Evolutionary conservation across 805 yeast species (phyloP).

Genomic region (Nakazawaea anatomiae): DNA sequence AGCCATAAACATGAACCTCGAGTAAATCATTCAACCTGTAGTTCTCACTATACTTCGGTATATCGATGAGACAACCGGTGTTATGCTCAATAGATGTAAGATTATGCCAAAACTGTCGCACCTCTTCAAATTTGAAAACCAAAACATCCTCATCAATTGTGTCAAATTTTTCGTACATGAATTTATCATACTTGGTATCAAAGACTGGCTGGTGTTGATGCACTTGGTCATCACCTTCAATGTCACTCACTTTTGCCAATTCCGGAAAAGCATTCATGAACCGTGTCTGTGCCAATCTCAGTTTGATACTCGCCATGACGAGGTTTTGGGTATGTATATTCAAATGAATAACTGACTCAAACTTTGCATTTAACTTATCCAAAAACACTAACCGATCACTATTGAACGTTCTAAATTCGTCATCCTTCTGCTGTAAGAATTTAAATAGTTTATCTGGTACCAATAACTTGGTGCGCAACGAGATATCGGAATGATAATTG

Average conservation of each 20-base stretch:
- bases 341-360: not conserved
- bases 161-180: not conserved
- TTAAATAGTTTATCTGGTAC: not conserved
- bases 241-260: not conserved
- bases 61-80: not conserved
- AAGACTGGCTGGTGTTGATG: too few species aligned
- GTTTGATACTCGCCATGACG: not conserved
- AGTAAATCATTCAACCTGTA: constrained; percentile 1
- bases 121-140: not conserved
- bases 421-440: not conserved
- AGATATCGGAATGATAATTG: not conserved
- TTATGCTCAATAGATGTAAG: not conserved
- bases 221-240: too few species aligned
- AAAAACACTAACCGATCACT: not conserved
- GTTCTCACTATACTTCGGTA: not conserved
- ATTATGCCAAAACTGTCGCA: not conserved
- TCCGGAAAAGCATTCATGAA: not conserved
- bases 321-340: not conserved
- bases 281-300: not conserved
- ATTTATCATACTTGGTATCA: not conserved
- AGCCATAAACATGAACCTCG: not conserved
- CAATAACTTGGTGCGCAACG: not conserved
- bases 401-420: not conserved
- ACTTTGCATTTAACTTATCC: not conserved
- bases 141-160: not conserved